phyloP scores from a whole-genome alignment of 176 grass and related monocot genomes.

The Thalia dealbata region DNA sequence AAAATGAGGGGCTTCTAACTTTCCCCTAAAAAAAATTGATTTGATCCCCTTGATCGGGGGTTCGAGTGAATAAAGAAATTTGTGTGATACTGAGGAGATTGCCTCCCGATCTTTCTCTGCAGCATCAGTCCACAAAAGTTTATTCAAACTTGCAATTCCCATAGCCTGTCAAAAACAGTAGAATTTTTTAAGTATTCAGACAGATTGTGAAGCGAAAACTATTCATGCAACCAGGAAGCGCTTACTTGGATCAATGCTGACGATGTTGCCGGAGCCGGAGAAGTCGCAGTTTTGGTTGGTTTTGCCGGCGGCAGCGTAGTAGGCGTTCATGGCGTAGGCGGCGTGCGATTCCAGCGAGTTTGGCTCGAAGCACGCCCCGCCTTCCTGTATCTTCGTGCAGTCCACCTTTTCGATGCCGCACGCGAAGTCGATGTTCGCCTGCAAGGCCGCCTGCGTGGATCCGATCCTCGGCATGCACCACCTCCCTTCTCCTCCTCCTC shows the following conservation, averaged over 20 bases:
- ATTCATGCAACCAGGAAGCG: too few relatives aligned
- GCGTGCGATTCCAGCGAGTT: conserved; percentile 38
- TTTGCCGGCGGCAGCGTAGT: conserved; percentile 42
- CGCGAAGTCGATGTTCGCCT: conserved; percentile 69
- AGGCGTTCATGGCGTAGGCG: conserved; percentile 54
- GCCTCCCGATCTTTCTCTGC: too few relatives aligned
- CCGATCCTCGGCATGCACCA: conserved; percentile 65
- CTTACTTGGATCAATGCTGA: conserved; percentile 46
- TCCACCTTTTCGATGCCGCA: conserved; percentile 33
- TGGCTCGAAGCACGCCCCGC: conserved; percentile 44
- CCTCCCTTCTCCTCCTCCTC: conserved; percentile 9
- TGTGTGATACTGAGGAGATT: too few relatives aligned
- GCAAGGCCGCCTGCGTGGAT: conserved; percentile 21
- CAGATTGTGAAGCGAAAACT: too few relatives aligned
- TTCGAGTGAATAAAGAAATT: too few relatives aligned
- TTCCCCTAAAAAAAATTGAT: too few relatives aligned
- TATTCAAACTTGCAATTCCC: not conserved
- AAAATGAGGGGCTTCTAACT: too few relatives aligned
- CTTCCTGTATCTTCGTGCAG: conserved; percentile 39
- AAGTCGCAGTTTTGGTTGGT: too few relatives aligned
- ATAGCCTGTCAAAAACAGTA: not conserved
- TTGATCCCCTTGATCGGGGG: too few relatives aligned
- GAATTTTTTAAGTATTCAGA: too few relatives aligned
- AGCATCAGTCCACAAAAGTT: too few relatives aligned
- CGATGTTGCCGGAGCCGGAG: conserved; percentile 35